Evolutionary conservation across 2,329 filamentous ascomycete genomes (phyloP), one percentile per base, ranked within the genome.

Genomic region (Aspergillus hiratsukae): DNA sequence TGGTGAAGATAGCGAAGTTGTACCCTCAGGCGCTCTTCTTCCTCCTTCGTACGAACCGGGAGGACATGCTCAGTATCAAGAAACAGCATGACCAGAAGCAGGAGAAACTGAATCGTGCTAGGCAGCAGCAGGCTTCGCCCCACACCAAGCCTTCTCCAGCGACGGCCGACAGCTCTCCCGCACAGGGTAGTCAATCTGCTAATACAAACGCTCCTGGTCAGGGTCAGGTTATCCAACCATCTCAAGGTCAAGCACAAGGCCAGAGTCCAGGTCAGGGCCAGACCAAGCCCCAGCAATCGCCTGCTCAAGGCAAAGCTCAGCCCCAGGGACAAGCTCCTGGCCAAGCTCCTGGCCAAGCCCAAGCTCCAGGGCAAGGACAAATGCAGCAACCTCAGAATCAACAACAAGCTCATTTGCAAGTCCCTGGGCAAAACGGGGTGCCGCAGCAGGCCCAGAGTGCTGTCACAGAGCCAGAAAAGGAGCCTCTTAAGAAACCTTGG

Each of bases 11-110:
- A 69, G 94, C 94, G 52, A 97, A 97, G 78, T 87, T 89, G 0
- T 99, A 96, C 70, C 94, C 94, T 2, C 94, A 99, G 70, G 88
- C 94, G 3, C 80, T 99, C 28, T 99, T 97, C 79, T 97, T 97
- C 81, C 87, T 96, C 70, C 83, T 99, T 28, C 83, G 94, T 57
- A 99, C 93, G 1, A 96, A 89, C 62, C 83, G 93, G 45, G 94
- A 99, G 73, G 95, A 99, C 71, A 92, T 97, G 86, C 80, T 90
- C 54, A 83, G 87, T 43, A 95, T 97, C 72, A 94, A 93, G 81
- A 97, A 95, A 76, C 87, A 84, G 56, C 90, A 94, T 70, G 91
- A 83, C 58, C 73, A 77, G 60, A 85, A 83, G 67, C 83, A 82
- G 63, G 83, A 84, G 66, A 83, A 83, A 67, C 67, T 78, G n/a